Evolutionary conservation across 1,139 yeast species (phyloP).

Genomic region (Kodamaea alishanica): DNA sequence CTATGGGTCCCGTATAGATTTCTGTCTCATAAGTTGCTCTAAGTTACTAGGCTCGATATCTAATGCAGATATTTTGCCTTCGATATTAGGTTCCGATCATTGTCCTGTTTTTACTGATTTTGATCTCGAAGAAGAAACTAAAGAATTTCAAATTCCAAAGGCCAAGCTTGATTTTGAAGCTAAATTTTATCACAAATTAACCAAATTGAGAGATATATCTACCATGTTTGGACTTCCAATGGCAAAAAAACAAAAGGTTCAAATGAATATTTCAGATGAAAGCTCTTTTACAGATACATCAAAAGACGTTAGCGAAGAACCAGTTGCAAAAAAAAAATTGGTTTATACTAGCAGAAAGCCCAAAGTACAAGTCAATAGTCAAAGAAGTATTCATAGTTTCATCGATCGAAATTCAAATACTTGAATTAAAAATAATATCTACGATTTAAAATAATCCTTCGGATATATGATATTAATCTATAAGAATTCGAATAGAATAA

Average conservation of each 20-base stretch:
- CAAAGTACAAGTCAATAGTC: too few relatives aligned
- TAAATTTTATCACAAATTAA: conserved; percentile 45
- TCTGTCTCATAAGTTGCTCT: conserved; percentile 51
- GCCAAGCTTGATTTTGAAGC: conserved; percentile 53
- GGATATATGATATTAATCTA: conserved; percentile 7
- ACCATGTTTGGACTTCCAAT: conserved; percentile 42
- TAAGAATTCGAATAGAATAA: conserved; percentile 4
- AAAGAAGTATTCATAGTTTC: conserved; percentile 3
- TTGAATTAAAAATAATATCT: neutral
- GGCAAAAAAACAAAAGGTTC: conserved; percentile 1
- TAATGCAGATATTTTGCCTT: conserved; percentile 64
- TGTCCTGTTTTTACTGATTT: conserved; percentile 85
- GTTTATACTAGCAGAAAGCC: conserved; percentile 13
- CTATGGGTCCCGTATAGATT: conserved; percentile 85
- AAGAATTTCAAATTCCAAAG: conserved; percentile 1
- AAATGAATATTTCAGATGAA: too few relatives aligned
- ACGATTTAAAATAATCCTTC: conserved; percentile 1
- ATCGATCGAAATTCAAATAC: conserved; percentile 1
- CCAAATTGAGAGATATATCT: conserved; percentile 49
- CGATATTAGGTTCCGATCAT: conserved; percentile 83
- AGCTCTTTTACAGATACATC: too few relatives aligned
- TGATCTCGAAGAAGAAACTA: conserved; percentile 16
- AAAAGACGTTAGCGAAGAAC: neutral
- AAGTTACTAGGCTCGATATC: conserved; percentile 30
- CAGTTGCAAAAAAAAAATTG: conserved; percentile 1